Percentiles rank a stretch among this genome's conserved stretches.
Evolutionary conservation across 257 asterid genomes (phyloP).

Genomic region (Mitragyna speciosa): DNA sequence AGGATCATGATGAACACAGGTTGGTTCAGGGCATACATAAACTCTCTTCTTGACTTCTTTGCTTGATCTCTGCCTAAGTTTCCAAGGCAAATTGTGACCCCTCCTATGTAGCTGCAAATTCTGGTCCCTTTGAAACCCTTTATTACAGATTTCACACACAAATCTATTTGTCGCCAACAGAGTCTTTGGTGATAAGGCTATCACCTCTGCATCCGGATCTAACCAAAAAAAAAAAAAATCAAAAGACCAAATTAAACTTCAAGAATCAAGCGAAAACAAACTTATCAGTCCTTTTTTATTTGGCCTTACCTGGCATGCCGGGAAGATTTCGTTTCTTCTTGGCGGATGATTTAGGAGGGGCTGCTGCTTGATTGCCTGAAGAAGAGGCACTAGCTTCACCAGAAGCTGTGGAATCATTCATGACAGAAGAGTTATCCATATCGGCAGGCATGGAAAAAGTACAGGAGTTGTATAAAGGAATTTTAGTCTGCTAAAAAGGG

Average conservation of each 20-base stretch:
- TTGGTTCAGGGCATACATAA: constrained; percentile 75
- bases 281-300: neutral
- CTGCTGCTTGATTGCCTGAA: constrained; percentile 29
- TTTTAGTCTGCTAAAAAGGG: constrained; percentile 23
- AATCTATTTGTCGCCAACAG: constrained; percentile 77
- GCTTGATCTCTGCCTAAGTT: constrained; percentile 66
- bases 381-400: constrained; percentile 37
- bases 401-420: constrained; percentile 34
- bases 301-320: constrained; percentile 80
- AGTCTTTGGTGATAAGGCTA: constrained; percentile 70
- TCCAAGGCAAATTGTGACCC: constrained; percentile 91
- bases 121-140: constrained; percentile 91
- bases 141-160: constrained; percentile 79
- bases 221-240: constrained; percentile 19
- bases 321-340: constrained; percentile 88
- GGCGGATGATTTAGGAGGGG: constrained; percentile 37
- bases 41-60: constrained; percentile 67
- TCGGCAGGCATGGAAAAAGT: constrained; percentile 23
- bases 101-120: constrained; percentile 88
- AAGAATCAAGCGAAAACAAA: neutral
- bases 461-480: constrained; percentile 5
- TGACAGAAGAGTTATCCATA: constrained; percentile 23
- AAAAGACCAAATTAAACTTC: neutral
- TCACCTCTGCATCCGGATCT: constrained; percentile 93
- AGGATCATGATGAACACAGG: constrained; percentile 83